Evolutionary conservation across 495 filamentous ascomycete genomes (phyloP), one percentile per base, ranked within the genome.

Genomic region (Aspergillus haitiensis): DNA sequence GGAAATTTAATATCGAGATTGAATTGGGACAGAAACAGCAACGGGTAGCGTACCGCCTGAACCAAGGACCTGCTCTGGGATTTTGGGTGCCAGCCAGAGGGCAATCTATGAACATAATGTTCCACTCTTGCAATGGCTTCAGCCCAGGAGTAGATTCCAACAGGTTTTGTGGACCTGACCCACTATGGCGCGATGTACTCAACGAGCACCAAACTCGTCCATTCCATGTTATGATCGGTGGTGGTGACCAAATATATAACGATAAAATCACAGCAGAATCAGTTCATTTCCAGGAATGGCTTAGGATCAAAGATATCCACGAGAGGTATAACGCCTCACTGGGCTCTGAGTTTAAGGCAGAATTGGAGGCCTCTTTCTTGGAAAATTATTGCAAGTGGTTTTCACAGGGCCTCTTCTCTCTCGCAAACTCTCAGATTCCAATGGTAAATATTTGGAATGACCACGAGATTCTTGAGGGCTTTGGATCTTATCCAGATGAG

Each of bases 361-460:
- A 98, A 69, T 75, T 98, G 1, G 94, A 98, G 68, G 67, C 72
- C 5, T 96, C 93, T 67, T 98, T 96, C 69, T 78, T 97, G 3
- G 81, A 95, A 53, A 82, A 90, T 48, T 98, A 98, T 70, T 82
- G 84, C 59, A 82, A 81, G 68, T 98, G 94, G 93, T 98, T 97
- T 72, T 96, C 92, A 3, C 93, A 97, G 68, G 94, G 95, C 2
- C 80, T 97, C 34, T 98, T 96, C 69, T 88, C 89, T 27, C 84
- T 98, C 71, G 94, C 93, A 1, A 93, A 88, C 64, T 88, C 89
- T 7, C 94, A 98, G 68, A 97, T 98, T 51, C 94, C 94, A 45
- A 98, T 97, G 93, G 81, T 98, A 64, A 98, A 98, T 71, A 90
- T 98, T 62, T 97, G 88, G 79, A 94, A 98, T 72, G 94, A 98